Conservation (phyloP, 1,284 basidiomycete species). For the Malassezia japonica region DNA sequence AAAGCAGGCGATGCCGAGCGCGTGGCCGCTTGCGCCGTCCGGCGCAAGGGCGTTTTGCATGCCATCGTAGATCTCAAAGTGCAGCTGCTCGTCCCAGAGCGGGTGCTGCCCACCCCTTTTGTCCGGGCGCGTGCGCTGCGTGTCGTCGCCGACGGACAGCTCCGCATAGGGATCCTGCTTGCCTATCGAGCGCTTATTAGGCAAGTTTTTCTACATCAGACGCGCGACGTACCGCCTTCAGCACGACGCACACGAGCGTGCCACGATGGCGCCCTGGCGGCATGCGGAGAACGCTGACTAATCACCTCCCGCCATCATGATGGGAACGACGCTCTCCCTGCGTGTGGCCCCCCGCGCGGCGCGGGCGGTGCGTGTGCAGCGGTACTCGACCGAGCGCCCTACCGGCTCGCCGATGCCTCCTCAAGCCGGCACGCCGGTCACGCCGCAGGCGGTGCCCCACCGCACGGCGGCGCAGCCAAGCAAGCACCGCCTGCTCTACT, state of each 20-base stretch:
- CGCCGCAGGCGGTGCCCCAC: not conserved
- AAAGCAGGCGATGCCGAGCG: slow-evolving; percentile 74
- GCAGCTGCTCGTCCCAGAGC: slow-evolving; percentile 95
- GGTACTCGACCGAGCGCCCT: not conserved
- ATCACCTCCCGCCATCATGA: not conserved
- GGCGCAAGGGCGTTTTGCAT: slow-evolving; percentile 54
- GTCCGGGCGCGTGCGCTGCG: slow-evolving; percentile 64
- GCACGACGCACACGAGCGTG: slow-evolving; percentile 84
- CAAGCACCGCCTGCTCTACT: slow-evolving; percentile 34
- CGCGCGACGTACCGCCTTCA: slow-evolving; percentile 73
- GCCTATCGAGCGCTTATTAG: slow-evolving; percentile 51
- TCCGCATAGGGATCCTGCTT: slow-evolving; percentile 96
- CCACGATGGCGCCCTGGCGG: slow-evolving; percentile 59
- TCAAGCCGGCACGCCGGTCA: not conserved
- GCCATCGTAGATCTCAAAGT: slow-evolving; percentile 72
- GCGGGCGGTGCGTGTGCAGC: no score
- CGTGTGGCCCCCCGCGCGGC: not conserved
- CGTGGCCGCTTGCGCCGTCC: slow-evolving; percentile 55
- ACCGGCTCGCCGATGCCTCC: not conserved
- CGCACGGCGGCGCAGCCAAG: not conserved
- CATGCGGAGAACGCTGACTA: not conserved
- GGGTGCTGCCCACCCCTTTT: slow-evolving; percentile 95
- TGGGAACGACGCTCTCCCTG: no score
- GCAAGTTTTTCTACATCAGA: slow-evolving; percentile 30
- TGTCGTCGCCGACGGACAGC: slow-evolving; percentile 57